These are phyloP conservation scores for Spergularia azorica DNA, from an alignment of 179 eudicot species.

Conservation along the genomic window DNA sequence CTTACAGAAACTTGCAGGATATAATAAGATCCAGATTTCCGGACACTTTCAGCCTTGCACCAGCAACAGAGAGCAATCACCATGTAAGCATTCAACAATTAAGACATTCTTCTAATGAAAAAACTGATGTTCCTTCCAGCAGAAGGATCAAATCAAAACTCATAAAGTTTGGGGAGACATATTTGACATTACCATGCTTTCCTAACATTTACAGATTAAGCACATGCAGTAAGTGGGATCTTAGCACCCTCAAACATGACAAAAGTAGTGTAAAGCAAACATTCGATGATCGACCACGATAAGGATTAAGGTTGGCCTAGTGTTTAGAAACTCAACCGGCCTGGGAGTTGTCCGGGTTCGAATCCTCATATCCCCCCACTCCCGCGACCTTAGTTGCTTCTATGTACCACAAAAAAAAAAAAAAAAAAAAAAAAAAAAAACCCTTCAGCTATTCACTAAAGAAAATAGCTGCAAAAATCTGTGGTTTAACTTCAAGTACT, in stretches of 20 bases:
- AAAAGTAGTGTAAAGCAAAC: background rate
- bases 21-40: background rate
- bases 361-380: too few relatives aligned
- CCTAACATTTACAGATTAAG: background rate
- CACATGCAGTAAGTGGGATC: background rate
- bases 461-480: too few relatives aligned
- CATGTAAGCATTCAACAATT: background rate
- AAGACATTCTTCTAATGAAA: background rate
- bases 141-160: background rate
- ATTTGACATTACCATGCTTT: background rate
- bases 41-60: background rate
- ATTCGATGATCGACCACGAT: too few relatives aligned
- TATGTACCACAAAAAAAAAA: too few relatives aligned
- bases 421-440: too few relatives aligned
- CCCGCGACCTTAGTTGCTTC: too few relatives aligned
- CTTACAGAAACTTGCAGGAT: background rate
- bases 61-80: background rate
- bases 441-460: too few relatives aligned
- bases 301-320: too few relatives aligned
- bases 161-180: background rate
- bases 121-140: background rate
- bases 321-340: too few relatives aligned
- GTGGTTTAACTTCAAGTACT: too few relatives aligned
- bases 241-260: background rate
- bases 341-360: too few relatives aligned